Conservation (phyloP, 768 basidiomycete genomes). For the Mycena belliarum region DNA sequence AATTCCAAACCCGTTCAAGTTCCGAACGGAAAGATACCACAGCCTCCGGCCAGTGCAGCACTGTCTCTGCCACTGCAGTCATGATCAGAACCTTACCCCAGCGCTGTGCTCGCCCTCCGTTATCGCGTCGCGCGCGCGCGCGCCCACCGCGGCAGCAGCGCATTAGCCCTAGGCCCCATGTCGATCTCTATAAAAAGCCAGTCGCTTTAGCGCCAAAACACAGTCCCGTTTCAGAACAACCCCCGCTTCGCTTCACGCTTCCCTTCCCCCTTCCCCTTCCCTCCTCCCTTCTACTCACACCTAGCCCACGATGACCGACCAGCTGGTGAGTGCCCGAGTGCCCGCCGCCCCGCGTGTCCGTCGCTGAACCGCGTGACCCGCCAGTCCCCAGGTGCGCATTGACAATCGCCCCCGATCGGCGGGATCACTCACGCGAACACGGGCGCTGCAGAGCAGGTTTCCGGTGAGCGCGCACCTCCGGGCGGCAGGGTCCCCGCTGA, state of each 20-base stretch:
- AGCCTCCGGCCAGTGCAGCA: no score
- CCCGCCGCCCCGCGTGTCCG: slow-evolving; percentile 5
- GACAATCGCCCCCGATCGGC: background rate
- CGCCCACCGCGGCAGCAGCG: background rate
- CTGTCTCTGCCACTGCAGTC: no score
- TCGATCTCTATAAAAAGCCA: background rate
- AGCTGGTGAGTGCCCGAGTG: slow-evolving; percentile 44
- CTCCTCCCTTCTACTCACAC: background rate
- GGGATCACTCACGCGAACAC: no score
- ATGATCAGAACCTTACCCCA: no score
- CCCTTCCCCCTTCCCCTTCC: no score
- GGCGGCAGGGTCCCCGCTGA: background rate
- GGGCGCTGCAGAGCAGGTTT: slow-evolving; percentile 94
- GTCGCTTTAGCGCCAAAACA: slow-evolving; percentile 9
- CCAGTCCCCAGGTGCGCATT: slow-evolving; percentile 58
- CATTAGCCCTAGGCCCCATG: background rate
- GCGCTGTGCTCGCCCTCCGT: no score
- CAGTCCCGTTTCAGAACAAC: slow-evolving; percentile 10
- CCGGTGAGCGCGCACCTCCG: slow-evolving; percentile 60
- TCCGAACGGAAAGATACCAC: no score
- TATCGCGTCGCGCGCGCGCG: no score
- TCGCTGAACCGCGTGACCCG: slow-evolving; percentile 2
- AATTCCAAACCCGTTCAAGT: no score
- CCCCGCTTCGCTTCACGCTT: slow-evolving; percentile 3
- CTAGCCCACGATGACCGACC: slow-evolving; percentile 53